These are phyloP conservation scores for Nothophaeocryptopus gaeumannii DNA, from an alignment of 2,329 filamentous ascomycete genomes.

Conservation along the genomic window DNA sequence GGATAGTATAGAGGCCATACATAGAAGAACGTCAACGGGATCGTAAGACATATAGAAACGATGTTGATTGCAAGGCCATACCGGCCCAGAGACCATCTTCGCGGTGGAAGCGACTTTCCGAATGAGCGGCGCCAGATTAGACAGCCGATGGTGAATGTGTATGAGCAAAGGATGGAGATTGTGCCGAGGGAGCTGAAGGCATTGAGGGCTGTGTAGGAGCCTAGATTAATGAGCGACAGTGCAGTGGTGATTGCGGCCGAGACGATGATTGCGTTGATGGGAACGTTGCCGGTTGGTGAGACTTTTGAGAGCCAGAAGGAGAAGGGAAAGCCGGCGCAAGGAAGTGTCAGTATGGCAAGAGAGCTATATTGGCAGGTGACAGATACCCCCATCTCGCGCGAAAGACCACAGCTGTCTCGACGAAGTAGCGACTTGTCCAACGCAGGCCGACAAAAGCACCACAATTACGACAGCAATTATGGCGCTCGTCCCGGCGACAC, in stretches of 20 bases:
- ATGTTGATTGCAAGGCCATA: conserved; percentile 24
- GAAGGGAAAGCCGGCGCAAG: conserved; percentile 34
- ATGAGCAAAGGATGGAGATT: conserved; percentile 16
- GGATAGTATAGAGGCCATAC: conserved; percentile 22
- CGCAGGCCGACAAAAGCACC: conserved; percentile 33
- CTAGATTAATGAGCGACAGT: conserved; percentile 43
- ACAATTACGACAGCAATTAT: conserved; percentile 34
- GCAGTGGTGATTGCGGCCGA: conserved; percentile 52
- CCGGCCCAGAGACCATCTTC: conserved; percentile 19
- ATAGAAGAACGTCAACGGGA: conserved; percentile 27
- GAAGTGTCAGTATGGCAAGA: too few species aligned
- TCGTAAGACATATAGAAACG: conserved; percentile 15
- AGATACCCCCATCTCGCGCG: conserved; percentile 28
- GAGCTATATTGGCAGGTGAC: not conserved
- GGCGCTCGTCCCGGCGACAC: conserved; percentile 28
- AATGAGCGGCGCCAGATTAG: conserved; percentile 13
- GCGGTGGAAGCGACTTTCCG: conserved; percentile 11
- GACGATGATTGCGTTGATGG: conserved; percentile 34
- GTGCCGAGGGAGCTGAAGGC: conserved; percentile 38
- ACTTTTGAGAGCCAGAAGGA: conserved; percentile 35
- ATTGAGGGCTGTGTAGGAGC: conserved; percentile 41
- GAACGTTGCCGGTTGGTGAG: conserved; percentile 19
- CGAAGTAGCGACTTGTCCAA: conserved; percentile 38
- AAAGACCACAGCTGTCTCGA: conserved; percentile 37
- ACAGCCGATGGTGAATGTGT: conserved; percentile 17